These are phyloP conservation scores for Chamaecyparis obtusa DNA, from an alignment of 75 land plant species.

Conservation along the genomic window DNA sequence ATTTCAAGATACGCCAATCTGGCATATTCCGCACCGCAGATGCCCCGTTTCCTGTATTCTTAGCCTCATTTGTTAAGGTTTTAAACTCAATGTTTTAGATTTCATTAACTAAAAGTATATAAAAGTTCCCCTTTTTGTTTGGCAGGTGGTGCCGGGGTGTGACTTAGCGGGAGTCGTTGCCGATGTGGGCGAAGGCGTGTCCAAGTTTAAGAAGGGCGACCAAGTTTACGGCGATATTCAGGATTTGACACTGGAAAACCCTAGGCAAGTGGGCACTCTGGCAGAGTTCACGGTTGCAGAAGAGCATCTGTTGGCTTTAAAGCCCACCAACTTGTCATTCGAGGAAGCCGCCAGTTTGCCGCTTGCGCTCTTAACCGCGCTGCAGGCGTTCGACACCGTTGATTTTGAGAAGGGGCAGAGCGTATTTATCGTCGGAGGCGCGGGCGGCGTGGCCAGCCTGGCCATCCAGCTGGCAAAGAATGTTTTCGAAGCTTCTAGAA, in stretches of 20 bases:
- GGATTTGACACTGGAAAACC: slow-evolving; percentile 25
- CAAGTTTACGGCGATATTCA: slow-evolving; percentile 47
- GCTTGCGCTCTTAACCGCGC: slow-evolving; percentile 37
- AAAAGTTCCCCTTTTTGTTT: too few species aligned
- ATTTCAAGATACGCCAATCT: too few species aligned
- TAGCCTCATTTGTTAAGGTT: too few species aligned
- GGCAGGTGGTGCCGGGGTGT: too few species aligned
- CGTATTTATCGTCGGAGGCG: slow-evolving; percentile 34
- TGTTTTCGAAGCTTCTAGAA: slow-evolving; percentile 46
- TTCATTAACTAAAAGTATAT: too few species aligned
- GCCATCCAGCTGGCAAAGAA: slow-evolving; percentile 51
- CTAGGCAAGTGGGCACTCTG: slow-evolving; percentile 37
- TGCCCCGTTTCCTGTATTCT: too few species aligned
- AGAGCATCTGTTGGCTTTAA: slow-evolving; percentile 34
- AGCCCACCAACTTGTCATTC: slow-evolving; percentile 33
- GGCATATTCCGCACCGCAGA: too few species aligned
- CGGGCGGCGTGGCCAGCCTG: slow-evolving; percentile 45
- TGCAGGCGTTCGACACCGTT: slow-evolving; percentile 27
- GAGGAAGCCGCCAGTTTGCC: slow-evolving; percentile 52
- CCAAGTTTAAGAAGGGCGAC: background rate
- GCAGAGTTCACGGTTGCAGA: slow-evolving; percentile 44
- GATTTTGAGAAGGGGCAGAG: slow-evolving; percentile 34
- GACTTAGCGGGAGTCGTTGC: too few species aligned
- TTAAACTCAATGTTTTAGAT: too few species aligned
- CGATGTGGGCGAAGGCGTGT: too few species aligned